Evolutionary conservation across 208 protist genomes (phyloP).

Genomic region (Trypanosoma brucei): DNA sequence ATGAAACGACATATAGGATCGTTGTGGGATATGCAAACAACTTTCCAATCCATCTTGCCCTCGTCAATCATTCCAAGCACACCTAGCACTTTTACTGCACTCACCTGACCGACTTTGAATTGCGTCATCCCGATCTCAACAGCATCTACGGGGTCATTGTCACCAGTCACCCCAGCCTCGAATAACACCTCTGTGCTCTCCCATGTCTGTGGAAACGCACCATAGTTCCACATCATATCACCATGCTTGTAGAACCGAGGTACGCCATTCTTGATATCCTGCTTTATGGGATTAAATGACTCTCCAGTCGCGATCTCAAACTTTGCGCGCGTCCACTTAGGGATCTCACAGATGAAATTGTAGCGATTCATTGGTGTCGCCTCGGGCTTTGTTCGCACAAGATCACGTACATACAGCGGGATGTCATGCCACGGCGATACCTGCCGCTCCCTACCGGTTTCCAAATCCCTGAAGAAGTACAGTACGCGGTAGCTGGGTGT

Average conservation of each 20-base stretch:
- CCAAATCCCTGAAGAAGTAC: constrained; percentile 87
- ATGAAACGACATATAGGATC: constrained; percentile 87
- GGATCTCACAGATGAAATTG: constrained; percentile 93
- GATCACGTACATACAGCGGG: constrained; percentile 79
- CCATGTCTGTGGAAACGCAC: constrained; percentile 95
- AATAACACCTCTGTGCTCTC: constrained; percentile 90
- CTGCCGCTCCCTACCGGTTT: constrained; percentile 64
- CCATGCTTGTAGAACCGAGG: constrained; percentile 96
- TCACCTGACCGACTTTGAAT: constrained; percentile 78
- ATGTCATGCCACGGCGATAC: constrained; percentile 93
- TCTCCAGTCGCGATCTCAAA: constrained; percentile 95
- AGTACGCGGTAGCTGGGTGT: constrained; percentile 90
- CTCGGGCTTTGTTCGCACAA: constrained; percentile 84
- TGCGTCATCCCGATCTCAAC: constrained; percentile 88
- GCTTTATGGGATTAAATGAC: constrained; percentile 94
- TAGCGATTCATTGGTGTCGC: constrained; percentile 79
- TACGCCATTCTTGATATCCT: constrained; percentile 94
- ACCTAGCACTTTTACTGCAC: constrained; percentile 87
- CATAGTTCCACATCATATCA: constrained; percentile 96
- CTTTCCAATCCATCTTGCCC: constrained; percentile 94
- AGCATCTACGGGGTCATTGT: constrained; percentile 92
- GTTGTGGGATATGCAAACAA: constrained; percentile 89
- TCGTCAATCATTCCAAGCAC: constrained; percentile 93
- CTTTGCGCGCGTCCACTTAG: constrained; percentile 93
- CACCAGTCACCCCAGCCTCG: constrained; percentile 75